Evolutionary conservation across 1,284 basidiomycete species (phyloP).

Genomic region (Ceratobasidium sp.): DNA sequence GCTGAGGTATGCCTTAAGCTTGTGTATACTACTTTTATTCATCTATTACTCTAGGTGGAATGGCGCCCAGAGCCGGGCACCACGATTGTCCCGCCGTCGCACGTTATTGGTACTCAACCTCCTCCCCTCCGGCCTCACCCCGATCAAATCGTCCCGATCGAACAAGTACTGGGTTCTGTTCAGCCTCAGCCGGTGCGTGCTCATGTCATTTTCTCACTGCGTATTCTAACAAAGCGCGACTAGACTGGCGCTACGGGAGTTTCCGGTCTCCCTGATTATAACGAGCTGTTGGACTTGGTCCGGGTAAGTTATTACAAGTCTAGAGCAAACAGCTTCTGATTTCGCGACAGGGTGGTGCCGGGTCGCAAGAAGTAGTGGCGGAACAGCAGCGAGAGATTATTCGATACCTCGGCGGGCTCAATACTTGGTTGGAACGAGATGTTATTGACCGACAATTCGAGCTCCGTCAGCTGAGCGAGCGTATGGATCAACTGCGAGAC

Average conservation of each 20-base stretch:
- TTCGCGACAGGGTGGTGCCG: too few relatives aligned
- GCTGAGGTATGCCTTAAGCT: conserved; percentile 18
- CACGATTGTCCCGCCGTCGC: conserved; percentile 23
- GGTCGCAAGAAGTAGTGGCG: conserved; percentile 28
- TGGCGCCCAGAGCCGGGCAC: conserved; percentile 28
- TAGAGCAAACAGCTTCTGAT: too few relatives aligned
- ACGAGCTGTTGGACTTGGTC: conserved; percentile 45
- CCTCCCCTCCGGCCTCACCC: conserved; percentile 12
- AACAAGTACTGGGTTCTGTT: neutral
- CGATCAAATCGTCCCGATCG: conserved; percentile 13
- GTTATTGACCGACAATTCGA: conserved; percentile 46
- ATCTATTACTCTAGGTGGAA: neutral
- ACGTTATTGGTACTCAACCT: conserved; percentile 9
- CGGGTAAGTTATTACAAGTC: conserved; percentile 17
- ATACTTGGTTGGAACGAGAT: conserved; percentile 49
- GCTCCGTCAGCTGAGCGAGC: conserved; percentile 37
- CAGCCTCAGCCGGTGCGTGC: conserved; percentile 7
- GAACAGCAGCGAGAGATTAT: conserved; percentile 49
- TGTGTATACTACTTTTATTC: neutral
- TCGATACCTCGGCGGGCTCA: conserved; percentile 49
- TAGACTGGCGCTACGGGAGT: too few relatives aligned
- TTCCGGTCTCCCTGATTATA: conserved; percentile 25
- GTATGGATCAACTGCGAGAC: conserved; percentile 45
- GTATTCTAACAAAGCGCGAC: too few relatives aligned
- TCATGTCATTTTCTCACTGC: too few relatives aligned